phyloP scores from a whole-genome alignment of 75 land plant species.

The Cunninghamia lanceolata region DNA sequence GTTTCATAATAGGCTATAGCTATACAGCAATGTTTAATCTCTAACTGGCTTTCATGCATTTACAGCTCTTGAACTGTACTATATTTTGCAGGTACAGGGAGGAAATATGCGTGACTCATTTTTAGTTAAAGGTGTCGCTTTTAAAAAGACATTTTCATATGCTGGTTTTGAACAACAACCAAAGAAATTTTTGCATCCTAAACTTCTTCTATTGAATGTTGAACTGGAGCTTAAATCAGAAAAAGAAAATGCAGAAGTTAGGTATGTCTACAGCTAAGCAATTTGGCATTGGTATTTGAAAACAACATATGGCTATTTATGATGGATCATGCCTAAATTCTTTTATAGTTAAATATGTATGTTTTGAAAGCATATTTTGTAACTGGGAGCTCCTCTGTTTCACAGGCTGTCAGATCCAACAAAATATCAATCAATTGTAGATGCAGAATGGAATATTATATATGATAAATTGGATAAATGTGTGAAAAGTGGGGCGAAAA shows the following conservation, averaged over 20 bases:
- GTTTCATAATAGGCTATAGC: neutral
- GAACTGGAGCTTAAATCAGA: constrained; percentile 98
- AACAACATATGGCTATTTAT: neutral
- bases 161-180: constrained; percentile 99
- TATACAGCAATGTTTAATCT: neutral
- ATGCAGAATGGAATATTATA: constrained; percentile 99
- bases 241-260: constrained; percentile 98
- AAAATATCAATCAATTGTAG: constrained; percentile 97
- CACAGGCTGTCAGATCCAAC: constrained; percentile 84
- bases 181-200: constrained; percentile 84
- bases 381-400: constrained; percentile 3
- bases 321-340: neutral
- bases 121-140: constrained; percentile 95
- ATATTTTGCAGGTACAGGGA: constrained; percentile 74
- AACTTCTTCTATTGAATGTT: constrained; percentile 81
- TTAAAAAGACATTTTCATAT: constrained; percentile 98
- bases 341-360: neutral
- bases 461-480: constrained; percentile 98
- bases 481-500: constrained; percentile 90
- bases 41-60: neutral
- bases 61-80: neutral
- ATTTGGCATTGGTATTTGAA: neutral
- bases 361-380: neutral
- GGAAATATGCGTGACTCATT: constrained; percentile 98
- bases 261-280: constrained; percentile 34